phyloP scores from a whole-genome alignment of 2,329 filamentous ascomycete genomes.

The Cryoendolithus antarcticus region DNA sequence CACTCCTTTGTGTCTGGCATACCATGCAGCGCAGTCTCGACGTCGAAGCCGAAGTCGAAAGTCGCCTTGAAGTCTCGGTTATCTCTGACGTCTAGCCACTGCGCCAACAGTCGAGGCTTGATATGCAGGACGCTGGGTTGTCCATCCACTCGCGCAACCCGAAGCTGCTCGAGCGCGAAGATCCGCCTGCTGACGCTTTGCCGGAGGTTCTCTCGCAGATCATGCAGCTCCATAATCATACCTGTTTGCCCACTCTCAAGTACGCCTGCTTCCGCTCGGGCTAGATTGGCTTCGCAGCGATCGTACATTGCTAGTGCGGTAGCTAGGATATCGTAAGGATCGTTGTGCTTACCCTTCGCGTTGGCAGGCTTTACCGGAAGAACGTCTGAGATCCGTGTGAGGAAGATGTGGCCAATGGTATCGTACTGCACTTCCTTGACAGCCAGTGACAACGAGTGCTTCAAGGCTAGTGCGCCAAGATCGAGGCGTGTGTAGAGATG shows the following conservation, averaged over 20 bases:
- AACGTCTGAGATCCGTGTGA: slow-evolving; percentile 20
- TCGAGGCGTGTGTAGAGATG: slow-evolving; percentile 24
- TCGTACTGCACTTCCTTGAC: slow-evolving; percentile 27
- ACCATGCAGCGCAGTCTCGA: slow-evolving; percentile 15
- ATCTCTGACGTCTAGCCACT: slow-evolving; percentile 20
- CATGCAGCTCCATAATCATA: slow-evolving; percentile 24
- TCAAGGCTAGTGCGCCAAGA: slow-evolving; percentile 20
- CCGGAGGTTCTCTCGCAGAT: slow-evolving; percentile 18
- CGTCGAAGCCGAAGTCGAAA: slow-evolving; percentile 22
- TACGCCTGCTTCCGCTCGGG: slow-evolving; percentile 18
- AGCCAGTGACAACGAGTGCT: slow-evolving; percentile 19
- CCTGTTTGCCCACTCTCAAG: slow-evolving; percentile 22
- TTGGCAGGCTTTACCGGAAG: slow-evolving; percentile 17
- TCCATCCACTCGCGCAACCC: slow-evolving; percentile 14
- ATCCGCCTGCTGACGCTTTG: slow-evolving; percentile 19
- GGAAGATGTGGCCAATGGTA: slow-evolving; percentile 22
- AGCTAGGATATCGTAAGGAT: slow-evolving; percentile 18
- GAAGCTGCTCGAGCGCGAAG: slow-evolving; percentile 21
- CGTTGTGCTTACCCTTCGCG: slow-evolving; percentile 11
- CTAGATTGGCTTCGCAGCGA: slow-evolving; percentile 21
- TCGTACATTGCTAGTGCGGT: slow-evolving; percentile 19
- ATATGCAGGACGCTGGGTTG: slow-evolving; percentile 9
- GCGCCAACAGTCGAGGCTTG: slow-evolving; percentile 14
- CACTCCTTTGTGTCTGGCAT: slow-evolving; percentile 7
- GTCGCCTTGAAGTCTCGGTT: slow-evolving; percentile 23